Evolutionary conservation across 345 rosid species (phyloP), one percentile per base, ranked within the genome.

Genomic region (Eucalyptus erythrocorys): DNA sequence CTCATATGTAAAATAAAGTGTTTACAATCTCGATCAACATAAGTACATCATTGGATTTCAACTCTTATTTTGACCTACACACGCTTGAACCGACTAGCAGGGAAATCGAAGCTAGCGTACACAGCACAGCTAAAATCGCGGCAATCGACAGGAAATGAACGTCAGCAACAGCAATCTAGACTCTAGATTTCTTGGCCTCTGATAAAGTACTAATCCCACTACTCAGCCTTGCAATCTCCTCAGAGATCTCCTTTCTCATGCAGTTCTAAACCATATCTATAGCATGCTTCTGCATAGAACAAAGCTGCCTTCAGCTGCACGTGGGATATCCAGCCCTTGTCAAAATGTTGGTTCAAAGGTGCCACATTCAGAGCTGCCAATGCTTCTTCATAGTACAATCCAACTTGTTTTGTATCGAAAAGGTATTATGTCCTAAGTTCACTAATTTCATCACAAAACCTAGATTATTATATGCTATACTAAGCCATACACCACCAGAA

Each of bases 191-290:
- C 93, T 94, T 98, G 37, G 95, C 95, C 90, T 98, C 99, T 64
- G 93, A 88, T 90, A 98, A 90, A 87, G 95, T 94, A 92, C 91
- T 94, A 88, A 91, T 57, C 87, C 94, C 99, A 90, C 93, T 95
- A 92, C 88, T 95, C 92, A 98, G 92, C 89, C 99, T 92, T 32
- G 98, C 98, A 87, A 98, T 98, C 91, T 98, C 99, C 91, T 98
- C 99, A 0, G 99, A 96, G 87, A 98, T 91, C 89, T 97, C 99
- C 99, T 92, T 97, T 97, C 92, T 97, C 99, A 85, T 98, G 99
- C 91, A 98, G 92, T 92, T 98, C 99, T 61, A 96, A 88, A 87
- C 97, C 91, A 89, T 90, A 98, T 86, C 99, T 91, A 90, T 94
- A 98, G 90, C 99, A 95, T 90, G 99, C 99, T 92, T 97, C 99